Conservation (phyloP, 805 yeast species). For the Ogataea trehalophila region DNA sequence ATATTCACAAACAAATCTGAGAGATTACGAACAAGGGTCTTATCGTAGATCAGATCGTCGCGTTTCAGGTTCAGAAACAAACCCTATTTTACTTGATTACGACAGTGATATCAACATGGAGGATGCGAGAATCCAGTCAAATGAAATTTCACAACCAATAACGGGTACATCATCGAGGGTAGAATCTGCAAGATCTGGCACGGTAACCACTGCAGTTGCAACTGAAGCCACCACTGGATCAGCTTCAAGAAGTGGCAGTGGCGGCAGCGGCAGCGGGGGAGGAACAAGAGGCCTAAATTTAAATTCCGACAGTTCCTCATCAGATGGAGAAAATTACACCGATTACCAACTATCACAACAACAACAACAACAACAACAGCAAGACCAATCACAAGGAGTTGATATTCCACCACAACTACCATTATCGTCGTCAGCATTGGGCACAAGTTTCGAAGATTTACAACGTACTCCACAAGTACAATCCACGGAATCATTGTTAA, state of each 20-base stretch:
- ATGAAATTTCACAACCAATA: background rate
- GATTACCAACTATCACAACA: background rate
- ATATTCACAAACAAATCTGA: conserved; percentile 1
- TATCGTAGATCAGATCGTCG: background rate
- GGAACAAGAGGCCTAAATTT: too few relatives aligned
- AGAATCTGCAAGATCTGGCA: too few relatives aligned
- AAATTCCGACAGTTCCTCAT: too few relatives aligned
- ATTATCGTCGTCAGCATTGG: background rate
- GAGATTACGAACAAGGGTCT: conserved; percentile 2
- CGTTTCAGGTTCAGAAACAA: conserved; percentile 3
- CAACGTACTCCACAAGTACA: too few relatives aligned
- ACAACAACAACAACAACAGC: background rate
- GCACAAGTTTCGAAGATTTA: background rate
- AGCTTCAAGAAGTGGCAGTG: too few relatives aligned
- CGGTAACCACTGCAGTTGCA: too few relatives aligned
- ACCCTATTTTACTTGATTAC: conserved; percentile 12
- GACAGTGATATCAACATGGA: conserved; percentile 17
- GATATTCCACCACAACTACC: background rate
- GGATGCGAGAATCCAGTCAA: background rate
- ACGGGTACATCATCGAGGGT: background rate
- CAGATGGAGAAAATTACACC: too few relatives aligned
- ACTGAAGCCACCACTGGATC: too few relatives aligned
- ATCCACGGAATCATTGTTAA: too few relatives aligned
- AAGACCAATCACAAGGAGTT: background rate
- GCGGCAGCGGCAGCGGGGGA: too few relatives aligned